Evolutionary conservation across 225 moss, liverwort and hornwort species (phyloP), one percentile per base, ranked within the genome.

Genomic region (Pseudoscleropodium purum): DNA sequence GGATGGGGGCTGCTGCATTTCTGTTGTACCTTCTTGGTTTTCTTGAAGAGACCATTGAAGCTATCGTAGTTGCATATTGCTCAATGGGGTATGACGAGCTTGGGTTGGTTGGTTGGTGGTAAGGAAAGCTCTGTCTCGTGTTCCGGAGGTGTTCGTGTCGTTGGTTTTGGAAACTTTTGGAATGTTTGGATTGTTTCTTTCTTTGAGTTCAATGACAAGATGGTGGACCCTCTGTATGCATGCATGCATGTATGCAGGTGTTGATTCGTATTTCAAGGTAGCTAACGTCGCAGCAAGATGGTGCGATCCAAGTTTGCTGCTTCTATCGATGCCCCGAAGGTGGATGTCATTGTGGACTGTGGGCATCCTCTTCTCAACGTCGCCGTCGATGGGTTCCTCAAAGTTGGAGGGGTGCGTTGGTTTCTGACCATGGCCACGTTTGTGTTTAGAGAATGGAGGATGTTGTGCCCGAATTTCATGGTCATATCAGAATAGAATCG

Each of bases 291-390:
- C 60, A 65, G 66, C 86, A 90, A 83, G 75, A 94, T 94, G 94
- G 94, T 94, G 94, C 90, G 90, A 45, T 89, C 94, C 57, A 92
- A 78, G 91, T 41, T 94, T 63, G 82, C 88, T 47, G 90, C 91
- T 52, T 63, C 89, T 41, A 9, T 91, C 62, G 91, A 91, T 0
- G 25, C 84, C 10, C 94, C 94, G 13, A 63, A 74, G 64, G 0
- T 97, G 30, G 95, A 96, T 81, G 92, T 97, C 36, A 90, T 96
- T 85, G 94, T 97, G 67, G 95, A 97, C 87, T 59, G 75, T 66
- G 97, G 97, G 33, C 94, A 97, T 75, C 97, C 97, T 24, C 90
- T 96, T 79, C 92, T 94, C 62, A 97, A 97, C 89, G 90, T 94
- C 59, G 45, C 95, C 43, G 89, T 97, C 62, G 96, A 97, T 90